Evolutionary conservation across 257 asterid genomes (phyloP).

Genomic region (Petunia secreta): DNA sequence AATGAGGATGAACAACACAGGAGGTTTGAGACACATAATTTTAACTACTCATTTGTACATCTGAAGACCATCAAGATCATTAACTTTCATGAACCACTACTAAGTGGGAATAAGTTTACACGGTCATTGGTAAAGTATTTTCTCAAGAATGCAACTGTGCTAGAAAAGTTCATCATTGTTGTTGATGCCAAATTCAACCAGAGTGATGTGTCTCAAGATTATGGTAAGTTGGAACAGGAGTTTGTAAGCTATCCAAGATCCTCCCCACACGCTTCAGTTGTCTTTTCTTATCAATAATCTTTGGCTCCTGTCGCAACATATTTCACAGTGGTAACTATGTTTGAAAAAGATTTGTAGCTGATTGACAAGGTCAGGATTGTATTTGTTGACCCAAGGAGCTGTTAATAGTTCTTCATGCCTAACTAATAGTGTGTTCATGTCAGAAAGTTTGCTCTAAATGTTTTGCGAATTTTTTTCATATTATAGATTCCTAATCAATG

Average conservation of each 20-base stretch:
- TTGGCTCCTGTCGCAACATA: neutral
- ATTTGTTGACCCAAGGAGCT: neutral
- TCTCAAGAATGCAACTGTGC: neutral
- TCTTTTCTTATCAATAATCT: neutral
- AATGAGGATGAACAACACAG: neutral
- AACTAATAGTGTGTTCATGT: neutral
- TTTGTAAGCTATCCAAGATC: neutral
- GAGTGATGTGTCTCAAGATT: neutral
- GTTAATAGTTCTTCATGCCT: neutral
- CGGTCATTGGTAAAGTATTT: neutral
- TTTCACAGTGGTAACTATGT: neutral
- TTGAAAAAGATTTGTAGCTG: neutral
- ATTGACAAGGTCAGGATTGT: neutral
- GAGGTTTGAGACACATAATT: neutral
- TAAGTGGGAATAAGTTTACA: neutral
- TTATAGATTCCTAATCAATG: neutral
- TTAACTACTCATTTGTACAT: neutral
- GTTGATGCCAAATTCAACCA: neutral
- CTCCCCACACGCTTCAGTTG: neutral
- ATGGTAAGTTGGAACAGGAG: neutral
- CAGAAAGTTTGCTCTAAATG: neutral
- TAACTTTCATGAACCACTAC: neutral
- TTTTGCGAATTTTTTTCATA: neutral
- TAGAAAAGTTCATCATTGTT: neutral
- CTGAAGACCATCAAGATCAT: neutral